phyloP scores from a whole-genome alignment of 2,329 filamentous ascomycete genomes.

The Byssothecium circinans region DNA sequence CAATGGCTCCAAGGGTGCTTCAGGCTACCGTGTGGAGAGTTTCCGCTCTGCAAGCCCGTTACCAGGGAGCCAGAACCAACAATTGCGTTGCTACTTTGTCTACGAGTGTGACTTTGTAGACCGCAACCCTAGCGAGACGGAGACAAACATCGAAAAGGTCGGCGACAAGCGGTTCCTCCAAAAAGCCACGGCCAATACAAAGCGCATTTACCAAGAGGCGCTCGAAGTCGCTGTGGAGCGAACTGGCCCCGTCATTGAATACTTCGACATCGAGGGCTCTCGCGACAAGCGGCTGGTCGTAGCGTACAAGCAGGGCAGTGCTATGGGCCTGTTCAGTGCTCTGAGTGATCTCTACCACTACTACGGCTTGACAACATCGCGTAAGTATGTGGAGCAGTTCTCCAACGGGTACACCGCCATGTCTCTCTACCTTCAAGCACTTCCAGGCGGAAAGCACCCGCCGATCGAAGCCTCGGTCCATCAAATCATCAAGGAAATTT shows the following conservation, averaged over 20 bases:
- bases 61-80: constrained; percentile 73
- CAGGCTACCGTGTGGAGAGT: constrained; percentile 91
- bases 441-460: constrained; percentile 63
- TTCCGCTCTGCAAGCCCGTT: constrained; percentile 88
- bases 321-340: constrained; percentile 90
- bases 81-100: constrained; percentile 96
- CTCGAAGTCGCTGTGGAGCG: constrained; percentile 81
- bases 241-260: constrained; percentile 94
- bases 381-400: constrained; percentile 98
- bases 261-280: constrained; percentile 90
- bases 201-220: constrained; percentile 92
- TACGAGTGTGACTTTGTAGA: constrained; percentile 93
- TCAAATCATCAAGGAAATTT: constrained; percentile 98
- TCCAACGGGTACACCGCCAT: constrained; percentile 97
- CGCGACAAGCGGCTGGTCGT: constrained; percentile 93
- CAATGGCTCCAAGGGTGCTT: constrained; percentile 69
- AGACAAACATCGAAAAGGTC: constrained; percentile 88
- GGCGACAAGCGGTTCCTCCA: constrained; percentile 92
- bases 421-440: constrained; percentile 86
- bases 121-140: constrained; percentile 69
- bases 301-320: constrained; percentile 91
- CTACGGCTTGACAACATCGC: constrained; percentile 92
- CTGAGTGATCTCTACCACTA: constrained; percentile 97
- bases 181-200: constrained; percentile 95
- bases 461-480: constrained; percentile 93